A percentile compares a stretch with the other conserved stretches of the same genome.
phyloP scores from a whole-genome alignment of 352 stramenopile species.

The Phytophthora idaei region DNA sequence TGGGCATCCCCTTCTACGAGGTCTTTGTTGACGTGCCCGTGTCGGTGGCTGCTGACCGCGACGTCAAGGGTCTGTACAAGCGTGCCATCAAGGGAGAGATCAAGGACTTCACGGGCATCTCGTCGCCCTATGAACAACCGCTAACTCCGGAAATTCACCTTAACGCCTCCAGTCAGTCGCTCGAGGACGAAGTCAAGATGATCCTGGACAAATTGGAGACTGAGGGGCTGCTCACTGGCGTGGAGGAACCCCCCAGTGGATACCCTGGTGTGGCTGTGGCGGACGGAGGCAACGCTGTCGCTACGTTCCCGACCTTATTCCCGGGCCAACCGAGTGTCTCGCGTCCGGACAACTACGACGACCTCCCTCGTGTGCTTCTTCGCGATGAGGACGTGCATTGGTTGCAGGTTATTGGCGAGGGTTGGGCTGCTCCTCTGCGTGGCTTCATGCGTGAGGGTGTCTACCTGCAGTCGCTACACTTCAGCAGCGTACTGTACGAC shows the following conservation, averaged over 20 bases:
- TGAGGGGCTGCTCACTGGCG: slow-evolving; percentile 69
- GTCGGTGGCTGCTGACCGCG: slow-evolving; percentile 95
- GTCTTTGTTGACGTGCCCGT: slow-evolving; percentile 98
- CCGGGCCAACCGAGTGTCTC: slow-evolving; percentile 45
- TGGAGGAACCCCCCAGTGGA: slow-evolving; percentile 52
- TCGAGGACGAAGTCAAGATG: slow-evolving; percentile 85
- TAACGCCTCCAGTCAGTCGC: slow-evolving; percentile 94
- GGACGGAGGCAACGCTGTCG: slow-evolving; percentile 85
- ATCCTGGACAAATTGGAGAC: slow-evolving; percentile 65
- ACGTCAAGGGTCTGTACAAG: slow-evolving; percentile 97
- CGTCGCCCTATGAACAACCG: slow-evolving; percentile 97
- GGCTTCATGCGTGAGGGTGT: slow-evolving; percentile 98
- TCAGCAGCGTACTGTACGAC: slow-evolving; percentile 97
- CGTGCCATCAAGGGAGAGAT: slow-evolving; percentile 95
- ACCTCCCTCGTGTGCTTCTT: slow-evolving; percentile 92
- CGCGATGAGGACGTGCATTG: slow-evolving; percentile 98
- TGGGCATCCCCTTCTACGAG: slow-evolving; percentile 98
- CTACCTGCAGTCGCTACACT: slow-evolving; percentile 97
- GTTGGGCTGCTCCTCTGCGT: slow-evolving; percentile 95
- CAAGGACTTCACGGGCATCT: slow-evolving; percentile 99
- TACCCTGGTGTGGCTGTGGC: slow-evolving; percentile 86
- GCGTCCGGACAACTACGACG: slow-evolving; percentile 43
- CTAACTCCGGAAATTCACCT: slow-evolving; percentile 95
- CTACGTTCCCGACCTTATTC: slow-evolving; percentile 64
- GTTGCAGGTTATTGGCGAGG: slow-evolving; percentile 97